phyloP scores from a whole-genome alignment of 768 basidiomycete species.

The Cyathus striatus region DNA sequence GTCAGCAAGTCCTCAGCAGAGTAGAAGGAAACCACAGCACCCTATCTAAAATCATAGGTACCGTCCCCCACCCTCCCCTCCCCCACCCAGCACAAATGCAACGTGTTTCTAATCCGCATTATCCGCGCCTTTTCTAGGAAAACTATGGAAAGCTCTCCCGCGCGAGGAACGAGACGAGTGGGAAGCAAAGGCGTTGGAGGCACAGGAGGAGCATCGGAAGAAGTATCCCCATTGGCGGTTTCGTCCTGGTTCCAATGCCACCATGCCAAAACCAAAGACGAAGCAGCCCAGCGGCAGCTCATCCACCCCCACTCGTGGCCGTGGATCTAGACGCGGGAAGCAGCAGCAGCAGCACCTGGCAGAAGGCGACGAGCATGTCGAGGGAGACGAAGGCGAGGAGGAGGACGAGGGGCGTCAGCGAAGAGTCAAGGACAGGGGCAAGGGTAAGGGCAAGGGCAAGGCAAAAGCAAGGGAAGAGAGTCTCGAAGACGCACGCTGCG shows the following conservation, averaged over 20 bases:
- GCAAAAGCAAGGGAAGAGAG: slow-evolving; percentile 12
- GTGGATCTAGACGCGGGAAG: slow-evolving; percentile 16
- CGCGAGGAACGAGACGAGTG: slow-evolving; percentile 64
- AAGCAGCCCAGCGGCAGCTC: slow-evolving; percentile 13
- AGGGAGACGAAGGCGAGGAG: slow-evolving; percentile 8
- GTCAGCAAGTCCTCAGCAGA: slow-evolving; percentile 67
- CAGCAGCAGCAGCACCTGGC: slow-evolving; percentile 17
- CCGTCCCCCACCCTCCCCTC: slow-evolving; percentile 11
- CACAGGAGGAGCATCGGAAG: slow-evolving; percentile 68
- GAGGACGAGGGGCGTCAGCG: slow-evolving; percentile 3
- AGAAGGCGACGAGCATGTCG: slow-evolving; percentile 30
- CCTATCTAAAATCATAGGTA: slow-evolving; percentile 79
- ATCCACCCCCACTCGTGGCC: no score
- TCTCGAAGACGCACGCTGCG: slow-evolving; percentile 47
- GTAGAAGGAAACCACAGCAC: slow-evolving; percentile 80
- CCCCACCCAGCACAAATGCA: background rate
- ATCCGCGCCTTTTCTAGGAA: slow-evolving; percentile 35
- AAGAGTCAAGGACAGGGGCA: no score
- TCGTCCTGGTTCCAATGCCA: slow-evolving; percentile 52
- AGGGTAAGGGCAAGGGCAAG: slow-evolving; percentile 21
- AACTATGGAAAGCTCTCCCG: slow-evolving; percentile 70
- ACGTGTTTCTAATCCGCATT: slow-evolving; percentile 1
- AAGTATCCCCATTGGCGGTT: slow-evolving; percentile 83
- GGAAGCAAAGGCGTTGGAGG: slow-evolving; percentile 70
- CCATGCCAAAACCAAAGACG: slow-evolving; percentile 31